These are phyloP conservation scores for Thielaviopsis punctulata DNA, from an alignment of 2,329 filamentous ascomycete species.

Conservation along the genomic window DNA sequence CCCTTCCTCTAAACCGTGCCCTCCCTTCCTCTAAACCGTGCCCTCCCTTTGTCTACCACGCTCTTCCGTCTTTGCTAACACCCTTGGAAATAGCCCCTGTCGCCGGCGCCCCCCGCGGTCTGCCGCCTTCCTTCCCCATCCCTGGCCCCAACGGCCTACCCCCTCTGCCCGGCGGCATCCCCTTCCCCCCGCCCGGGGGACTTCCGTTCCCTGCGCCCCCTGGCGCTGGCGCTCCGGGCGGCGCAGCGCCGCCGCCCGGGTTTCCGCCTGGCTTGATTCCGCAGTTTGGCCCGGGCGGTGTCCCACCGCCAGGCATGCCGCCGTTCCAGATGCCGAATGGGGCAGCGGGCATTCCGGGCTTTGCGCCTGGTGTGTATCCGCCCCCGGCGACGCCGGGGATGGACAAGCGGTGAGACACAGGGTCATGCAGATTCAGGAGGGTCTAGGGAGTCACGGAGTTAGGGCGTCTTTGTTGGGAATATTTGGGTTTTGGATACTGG, in stretches of 20 bases:
- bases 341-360: slow-evolving; percentile 12
- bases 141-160: slow-evolving; percentile 23
- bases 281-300: slow-evolving; percentile 17
- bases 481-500: too few relatives aligned
- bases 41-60: background rate
- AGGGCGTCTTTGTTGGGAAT: background rate
- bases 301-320: slow-evolving; percentile 16
- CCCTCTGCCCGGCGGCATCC: slow-evolving; percentile 25
- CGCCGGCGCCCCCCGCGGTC: slow-evolving; percentile 34
- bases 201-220: slow-evolving; percentile 17
- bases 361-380: slow-evolving; percentile 10
- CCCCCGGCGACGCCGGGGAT: slow-evolving; percentile 21
- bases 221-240: slow-evolving; percentile 16
- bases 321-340: slow-evolving; percentile 15
- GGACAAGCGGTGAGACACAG: slow-evolving; percentile 16
- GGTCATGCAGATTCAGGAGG: background rate
- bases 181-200: slow-evolving; percentile 24
- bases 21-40: too few relatives aligned
- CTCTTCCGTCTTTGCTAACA: background rate
- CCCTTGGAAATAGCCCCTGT: slow-evolving; percentile 27
- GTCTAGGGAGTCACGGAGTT: background rate
- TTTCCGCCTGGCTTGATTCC: slow-evolving; percentile 15
- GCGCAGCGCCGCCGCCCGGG: slow-evolving; percentile 19
- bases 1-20: too few relatives aligned
- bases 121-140: slow-evolving; percentile 28